Conservation (phyloP, 805 yeast species). For the Myxozyma melibiosi region DNA sequence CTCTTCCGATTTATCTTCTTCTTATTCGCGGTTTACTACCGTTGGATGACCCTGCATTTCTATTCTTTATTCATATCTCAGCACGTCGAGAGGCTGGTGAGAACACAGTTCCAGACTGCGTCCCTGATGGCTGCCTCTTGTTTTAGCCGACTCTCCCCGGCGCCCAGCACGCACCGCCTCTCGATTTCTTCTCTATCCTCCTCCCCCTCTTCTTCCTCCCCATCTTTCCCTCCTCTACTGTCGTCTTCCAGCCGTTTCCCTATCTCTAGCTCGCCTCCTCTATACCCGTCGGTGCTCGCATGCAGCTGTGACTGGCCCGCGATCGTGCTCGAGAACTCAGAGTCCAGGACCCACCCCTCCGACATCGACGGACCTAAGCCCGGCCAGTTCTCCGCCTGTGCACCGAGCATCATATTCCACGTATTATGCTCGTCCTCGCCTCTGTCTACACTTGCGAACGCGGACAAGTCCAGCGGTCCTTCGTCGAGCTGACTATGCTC, state of each 20-base stretch:
- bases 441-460: too few species aligned
- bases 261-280: too few species aligned
- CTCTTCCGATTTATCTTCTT: too few species aligned
- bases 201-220: not conserved
- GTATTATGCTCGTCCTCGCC: not conserved
- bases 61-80: too few species aligned
- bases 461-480: not conserved
- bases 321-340: not conserved
- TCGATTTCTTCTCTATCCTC: not conserved
- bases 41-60: too few species aligned
- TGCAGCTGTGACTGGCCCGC: not conserved
- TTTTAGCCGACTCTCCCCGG: not conserved
- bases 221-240: too few species aligned
- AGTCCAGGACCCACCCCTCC: not conserved
- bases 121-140: not conserved
- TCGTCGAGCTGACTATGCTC: too few species aligned
- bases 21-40: too few species aligned
- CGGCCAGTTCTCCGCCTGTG: slow-evolving; percentile 6
- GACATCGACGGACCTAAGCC: not conserved
- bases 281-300: too few species aligned
- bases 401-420: slow-evolving; percentile 2
- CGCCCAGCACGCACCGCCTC: too few species aligned
- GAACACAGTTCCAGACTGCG: slow-evolving; percentile 5
- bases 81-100: not conserved
- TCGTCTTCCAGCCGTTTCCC: too few species aligned